phyloP scores from a whole-genome alignment of 2,329 filamentous ascomycete genomes.

The Colletotrichum gigasporum region DNA sequence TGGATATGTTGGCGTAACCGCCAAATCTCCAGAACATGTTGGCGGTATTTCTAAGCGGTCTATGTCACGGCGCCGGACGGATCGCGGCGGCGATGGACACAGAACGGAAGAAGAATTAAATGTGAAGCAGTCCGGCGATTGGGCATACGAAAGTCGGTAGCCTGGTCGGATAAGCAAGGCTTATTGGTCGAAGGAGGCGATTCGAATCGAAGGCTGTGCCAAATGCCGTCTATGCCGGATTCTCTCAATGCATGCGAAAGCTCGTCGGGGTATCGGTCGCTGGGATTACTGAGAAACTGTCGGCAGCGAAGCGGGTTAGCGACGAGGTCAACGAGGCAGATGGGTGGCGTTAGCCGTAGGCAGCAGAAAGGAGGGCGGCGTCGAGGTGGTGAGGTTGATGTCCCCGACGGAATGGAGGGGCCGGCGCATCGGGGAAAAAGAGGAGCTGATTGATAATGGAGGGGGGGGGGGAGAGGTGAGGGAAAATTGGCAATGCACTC shows the following conservation, averaged over 20 bases:
- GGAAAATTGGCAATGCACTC: constrained; percentile 19
- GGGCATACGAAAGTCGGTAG: constrained; percentile 22
- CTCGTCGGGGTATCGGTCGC: constrained; percentile 27
- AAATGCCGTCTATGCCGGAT: constrained; percentile 6
- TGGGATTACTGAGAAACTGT: background rate
- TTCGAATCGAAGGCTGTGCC: background rate
- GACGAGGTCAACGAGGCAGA: background rate
- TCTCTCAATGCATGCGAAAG: constrained; percentile 26
- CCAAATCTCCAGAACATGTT: constrained; percentile 99
- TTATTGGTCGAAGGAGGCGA: background rate
- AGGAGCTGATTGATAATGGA: constrained; percentile 30
- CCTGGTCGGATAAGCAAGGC: background rate
- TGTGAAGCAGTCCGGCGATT: background rate
- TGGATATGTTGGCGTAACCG: constrained; percentile 96
- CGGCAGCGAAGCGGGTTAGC: constrained; percentile 1
- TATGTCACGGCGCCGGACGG: constrained; percentile 39
- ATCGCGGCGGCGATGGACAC: constrained; percentile 25
- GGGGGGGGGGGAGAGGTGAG: constrained; percentile 9
- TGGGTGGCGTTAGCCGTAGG: background rate
- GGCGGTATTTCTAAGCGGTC: constrained; percentile 43
- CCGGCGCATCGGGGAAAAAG: constrained; percentile 31
- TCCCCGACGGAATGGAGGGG: constrained; percentile 29
- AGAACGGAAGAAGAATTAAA: background rate
- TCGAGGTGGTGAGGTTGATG: constrained; percentile 14
- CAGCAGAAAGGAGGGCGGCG: background rate